Base-by-base conservation (phyloP, 495 filamentous ascomycete genomes). In the Hypoxylon lienhwacheense region DNA sequence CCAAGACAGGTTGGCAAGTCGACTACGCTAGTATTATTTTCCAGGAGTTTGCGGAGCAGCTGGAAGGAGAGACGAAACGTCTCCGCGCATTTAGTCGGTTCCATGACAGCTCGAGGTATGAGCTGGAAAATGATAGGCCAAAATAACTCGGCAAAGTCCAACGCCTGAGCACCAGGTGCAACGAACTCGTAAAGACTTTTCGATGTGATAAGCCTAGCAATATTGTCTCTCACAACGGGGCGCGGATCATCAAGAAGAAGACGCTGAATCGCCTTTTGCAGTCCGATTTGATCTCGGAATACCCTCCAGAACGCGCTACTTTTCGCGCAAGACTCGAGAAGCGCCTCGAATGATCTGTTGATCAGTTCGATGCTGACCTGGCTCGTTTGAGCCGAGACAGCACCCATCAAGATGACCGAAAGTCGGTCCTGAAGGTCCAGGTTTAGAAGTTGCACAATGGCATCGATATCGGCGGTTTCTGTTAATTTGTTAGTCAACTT, bases 291-390 rank as follows among this genome's bases (percentile, higher is more conserved):
- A 7, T 51, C 43, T 26, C 64, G 78, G 53, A 90, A 81, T 3
- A 73, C 70, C 2, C 63, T 48, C 86, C 87, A 89, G 54, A 90
- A 78, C 0, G 59, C 47, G 7, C 67, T 52, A 43, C 81, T 86
- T 35, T 82, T 75, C 8, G 83, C 68, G 32, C 85, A 88, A 11
- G 76, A 81, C 64, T 89, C 82, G 0, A 90, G 69, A 2, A 91
- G 70, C 8, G 82, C 73, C 10, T 81, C 78, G 42, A 90, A 85
- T 20, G 78, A 79, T 31, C 77, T 61, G 35, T 73, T 65, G 3
- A 82, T 56, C 64, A 82, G 60, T 70, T 70, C 56, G 34, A 76
- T 50, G 14, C 73, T 65, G 24, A 64, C 53, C 24, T 66, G 62
- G 15, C 65, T 58, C 11, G 64, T 63, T 22, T 57, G 20, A 7